Percentiles rank a stretch among this genome's conserved stretches.
phyloP scores from a whole-genome alignment of 352 stramenopile genomes.

The Globisporangium spinosum region DNA sequence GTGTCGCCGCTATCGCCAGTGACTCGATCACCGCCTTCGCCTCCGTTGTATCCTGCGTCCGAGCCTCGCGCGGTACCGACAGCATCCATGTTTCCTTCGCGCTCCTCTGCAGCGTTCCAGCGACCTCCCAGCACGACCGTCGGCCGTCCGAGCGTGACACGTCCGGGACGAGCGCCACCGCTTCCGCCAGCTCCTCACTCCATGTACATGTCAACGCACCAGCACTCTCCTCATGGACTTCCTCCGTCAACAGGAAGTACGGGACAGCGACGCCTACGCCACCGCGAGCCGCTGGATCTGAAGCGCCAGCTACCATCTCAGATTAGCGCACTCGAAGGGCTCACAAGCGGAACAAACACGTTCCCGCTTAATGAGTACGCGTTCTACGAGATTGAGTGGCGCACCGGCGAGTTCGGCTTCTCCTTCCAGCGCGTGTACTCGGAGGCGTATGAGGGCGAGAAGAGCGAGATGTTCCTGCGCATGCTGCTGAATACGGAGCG shows the following conservation, averaged over 20 bases:
- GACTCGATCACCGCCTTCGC: not conserved
- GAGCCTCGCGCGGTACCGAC: conserved; percentile 1
- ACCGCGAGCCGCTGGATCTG: conserved; percentile 40
- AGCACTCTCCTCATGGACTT: conserved; percentile 4
- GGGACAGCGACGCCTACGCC: conserved; percentile 33
- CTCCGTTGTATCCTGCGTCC: not conserved
- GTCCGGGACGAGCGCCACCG: conserved; percentile 15
- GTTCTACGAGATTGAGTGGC: conserved; percentile 68
- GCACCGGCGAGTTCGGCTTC: conserved; percentile 63
- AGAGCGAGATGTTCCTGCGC: conserved; percentile 50
- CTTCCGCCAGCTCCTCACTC: conserved; percentile 23
- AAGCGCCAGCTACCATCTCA: conserved; percentile 57
- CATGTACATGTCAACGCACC: not conserved
- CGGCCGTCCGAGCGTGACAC: conserved; percentile 18
- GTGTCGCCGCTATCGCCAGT: not conserved
- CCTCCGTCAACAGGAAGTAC: not conserved
- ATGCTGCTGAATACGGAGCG: conserved; percentile 78
- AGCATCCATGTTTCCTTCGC: conserved; percentile 6
- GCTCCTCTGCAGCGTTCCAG: conserved; percentile 5
- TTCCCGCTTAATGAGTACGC: conserved; percentile 47
- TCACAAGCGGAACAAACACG: conserved; percentile 53
- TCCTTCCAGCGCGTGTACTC: conserved; percentile 70
- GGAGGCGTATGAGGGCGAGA: conserved; percentile 40
- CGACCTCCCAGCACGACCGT: conserved; percentile 17
- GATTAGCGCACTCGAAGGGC: conserved; percentile 54